phyloP scores from a whole-genome alignment of 2,329 filamentous ascomycete genomes.

The Pseudophaeomoniella oleicola region DNA sequence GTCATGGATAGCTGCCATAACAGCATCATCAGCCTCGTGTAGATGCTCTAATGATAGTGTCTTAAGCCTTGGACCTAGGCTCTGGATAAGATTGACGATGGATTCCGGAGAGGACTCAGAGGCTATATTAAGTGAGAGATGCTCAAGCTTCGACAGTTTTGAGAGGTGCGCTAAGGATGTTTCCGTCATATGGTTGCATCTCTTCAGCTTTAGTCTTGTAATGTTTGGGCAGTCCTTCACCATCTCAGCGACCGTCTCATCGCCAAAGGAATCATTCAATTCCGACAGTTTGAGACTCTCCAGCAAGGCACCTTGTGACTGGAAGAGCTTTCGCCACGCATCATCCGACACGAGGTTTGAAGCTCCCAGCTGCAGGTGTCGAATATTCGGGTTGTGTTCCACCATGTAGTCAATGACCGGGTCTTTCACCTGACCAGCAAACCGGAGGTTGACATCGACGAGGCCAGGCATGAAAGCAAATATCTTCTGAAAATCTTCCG shows the following conservation, averaged over 20 bases:
- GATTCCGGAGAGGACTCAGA: conserved; percentile 40
- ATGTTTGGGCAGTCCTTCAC: conserved; percentile 52
- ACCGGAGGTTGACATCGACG: conserved; percentile 58
- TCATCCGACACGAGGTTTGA: conserved; percentile 68
- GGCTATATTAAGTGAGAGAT: conserved; percentile 59
- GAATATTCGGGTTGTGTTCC: conserved; percentile 53
- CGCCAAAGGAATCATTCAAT: conserved; percentile 67
- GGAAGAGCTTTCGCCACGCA: conserved; percentile 59
- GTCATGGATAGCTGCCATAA: conserved; percentile 57
- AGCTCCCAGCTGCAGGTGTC: conserved; percentile 63
- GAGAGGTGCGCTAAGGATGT: conserved; percentile 52
- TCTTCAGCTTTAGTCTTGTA: conserved; percentile 61
- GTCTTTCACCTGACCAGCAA: conserved; percentile 87
- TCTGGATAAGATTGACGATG: conserved; percentile 46
- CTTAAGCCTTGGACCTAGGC: conserved; percentile 50
- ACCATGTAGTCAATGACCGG: conserved; percentile 67
- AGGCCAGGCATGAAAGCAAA: conserved; percentile 61
- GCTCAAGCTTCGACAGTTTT: conserved; percentile 48
- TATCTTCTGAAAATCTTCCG: conserved; percentile 65
- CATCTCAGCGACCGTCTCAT: conserved; percentile 52
- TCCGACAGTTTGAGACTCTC: conserved; percentile 64
- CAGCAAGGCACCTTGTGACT: conserved; percentile 48
- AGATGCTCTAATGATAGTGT: conserved; percentile 68
- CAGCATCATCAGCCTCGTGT: conserved; percentile 47
- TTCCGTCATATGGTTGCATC: conserved; percentile 61